These are phyloP conservation scores for Primulina huaijiensis DNA, from an alignment of 257 asterid species.

Conservation along the genomic window DNA sequence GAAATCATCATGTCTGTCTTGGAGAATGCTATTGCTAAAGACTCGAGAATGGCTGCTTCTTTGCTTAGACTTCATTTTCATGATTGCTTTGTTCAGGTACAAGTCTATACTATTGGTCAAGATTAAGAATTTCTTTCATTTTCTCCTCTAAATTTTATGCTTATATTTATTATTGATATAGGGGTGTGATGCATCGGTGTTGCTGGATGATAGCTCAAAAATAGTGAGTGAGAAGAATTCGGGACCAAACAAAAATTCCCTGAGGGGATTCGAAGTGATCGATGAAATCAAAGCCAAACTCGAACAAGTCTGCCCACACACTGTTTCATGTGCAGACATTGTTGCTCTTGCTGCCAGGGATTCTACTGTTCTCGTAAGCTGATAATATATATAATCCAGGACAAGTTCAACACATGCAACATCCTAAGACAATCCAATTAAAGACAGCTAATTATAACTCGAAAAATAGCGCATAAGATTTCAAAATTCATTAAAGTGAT, in stretches of 20 bases:
- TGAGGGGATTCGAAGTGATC: slow-evolving; percentile 68
- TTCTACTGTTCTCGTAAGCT: slow-evolving; percentile 50
- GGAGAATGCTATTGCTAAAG: slow-evolving; percentile 54
- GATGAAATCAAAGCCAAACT: slow-evolving; percentile 68
- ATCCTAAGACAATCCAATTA: neutral
- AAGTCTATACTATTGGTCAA: neutral
- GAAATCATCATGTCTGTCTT: slow-evolving; percentile 69
- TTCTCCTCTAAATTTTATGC: neutral
- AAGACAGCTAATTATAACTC: too few species aligned
- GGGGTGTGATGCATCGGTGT: slow-evolving; percentile 82
- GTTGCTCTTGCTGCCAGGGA: slow-evolving; percentile 78
- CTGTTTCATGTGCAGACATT: slow-evolving; percentile 78
- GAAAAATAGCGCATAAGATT: neutral
- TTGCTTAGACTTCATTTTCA: slow-evolving; percentile 68
- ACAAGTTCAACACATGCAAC: neutral
- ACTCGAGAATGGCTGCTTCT: slow-evolving; percentile 78
- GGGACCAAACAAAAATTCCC: slow-evolving; percentile 62
- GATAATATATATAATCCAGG: neutral
- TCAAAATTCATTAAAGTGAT: neutral
- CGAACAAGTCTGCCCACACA: slow-evolving; percentile 72
- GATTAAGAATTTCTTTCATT: neutral
- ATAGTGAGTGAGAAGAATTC: slow-evolving; percentile 66
- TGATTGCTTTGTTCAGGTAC: slow-evolving; percentile 71
- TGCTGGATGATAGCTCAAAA: slow-evolving; percentile 46
- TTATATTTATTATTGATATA: slow-evolving; percentile 10